A percentile compares a stretch with the other conserved stretches of the same genome.
These are phyloP conservation scores for Syzygium malaccense DNA, from an alignment of 441 rosid species.

Conservation along the genomic window DNA sequence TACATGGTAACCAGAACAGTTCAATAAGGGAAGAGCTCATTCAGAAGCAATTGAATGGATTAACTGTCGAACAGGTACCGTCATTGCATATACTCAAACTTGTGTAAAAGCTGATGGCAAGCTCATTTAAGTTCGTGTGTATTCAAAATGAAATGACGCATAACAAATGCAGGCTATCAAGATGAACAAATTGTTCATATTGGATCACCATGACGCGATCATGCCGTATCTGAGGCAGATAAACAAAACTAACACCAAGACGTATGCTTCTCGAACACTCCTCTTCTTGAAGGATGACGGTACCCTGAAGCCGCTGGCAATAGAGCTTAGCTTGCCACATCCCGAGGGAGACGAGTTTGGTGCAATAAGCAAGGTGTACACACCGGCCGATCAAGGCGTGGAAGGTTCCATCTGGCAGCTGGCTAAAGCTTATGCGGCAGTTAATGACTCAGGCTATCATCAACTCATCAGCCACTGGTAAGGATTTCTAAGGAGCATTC, in stretches of 20 bases:
- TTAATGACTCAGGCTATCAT: constrained; percentile 74
- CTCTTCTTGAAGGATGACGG: constrained; percentile 60
- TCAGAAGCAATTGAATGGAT: constrained; percentile 35
- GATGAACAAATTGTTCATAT: constrained; percentile 50
- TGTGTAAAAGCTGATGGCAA: background rate
- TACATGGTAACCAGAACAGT: constrained; percentile 56
- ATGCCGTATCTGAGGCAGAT: constrained; percentile 61
- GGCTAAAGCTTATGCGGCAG: constrained; percentile 79
- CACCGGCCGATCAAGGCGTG: constrained; percentile 44
- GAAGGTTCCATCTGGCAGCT: constrained; percentile 71
- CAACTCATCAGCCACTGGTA: constrained; percentile 94
- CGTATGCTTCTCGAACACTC: constrained; percentile 74
- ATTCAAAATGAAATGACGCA: background rate
- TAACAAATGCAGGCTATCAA: constrained; percentile 40
- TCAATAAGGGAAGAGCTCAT: constrained; percentile 45
- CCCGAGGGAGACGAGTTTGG: constrained; percentile 47
- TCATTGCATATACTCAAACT: background rate
- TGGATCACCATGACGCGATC: constrained; percentile 74
- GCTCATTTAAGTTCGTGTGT: background rate
- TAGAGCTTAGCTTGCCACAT: constrained; percentile 82
- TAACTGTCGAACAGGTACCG: constrained; percentile 44
- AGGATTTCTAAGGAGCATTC: background rate
- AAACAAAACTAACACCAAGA: constrained; percentile 65
- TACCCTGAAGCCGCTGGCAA: constrained; percentile 70
- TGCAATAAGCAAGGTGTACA: constrained; percentile 58